Base-by-base conservation (phyloP, 1,139 yeast species). In the Taphrina confusa region DNA sequence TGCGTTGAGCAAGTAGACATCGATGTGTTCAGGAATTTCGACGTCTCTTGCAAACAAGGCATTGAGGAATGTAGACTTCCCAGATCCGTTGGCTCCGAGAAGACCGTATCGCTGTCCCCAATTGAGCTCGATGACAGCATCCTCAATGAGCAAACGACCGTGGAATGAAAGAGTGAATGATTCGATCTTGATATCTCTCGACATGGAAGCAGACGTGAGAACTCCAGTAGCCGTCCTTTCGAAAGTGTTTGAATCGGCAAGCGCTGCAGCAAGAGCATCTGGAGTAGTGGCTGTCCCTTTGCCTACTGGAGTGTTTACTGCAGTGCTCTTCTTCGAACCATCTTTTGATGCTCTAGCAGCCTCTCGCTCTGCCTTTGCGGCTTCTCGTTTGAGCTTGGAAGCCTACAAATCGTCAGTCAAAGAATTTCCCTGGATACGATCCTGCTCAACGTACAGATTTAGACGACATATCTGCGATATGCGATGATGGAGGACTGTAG, bases 151-250 rank as follows among this genome's bases (percentile, higher is more conserved):
- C 62, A 92, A 97, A 73, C 91, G 92, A 78, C 99, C 99, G 76
- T 92, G 98, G 84, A 92, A 92, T 27, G 62, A 60, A 11, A 62
- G 59, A 4, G 63, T 57, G 49, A 45, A 62, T 14, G 57, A 51
- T 46, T 62, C 55, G 69, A 92, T 74, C 77, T 94, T 94, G 72
- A 92, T 78, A 83, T 92, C 99, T 76, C 97, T 84, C 27, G 97
- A 90, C 22, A 97, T 91, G 45, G 74, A 80, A 73, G 92, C 79
- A 57, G 96, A 88, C 65, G 86, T 92, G 73, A 92, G 79, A 61
- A 94, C 98, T 80, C 98, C 99, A 46, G 98, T 92, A 68, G 94
- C 87, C 66, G 92, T 98, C 80, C 98, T 88, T 75, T 92, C 99
- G 44, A 61, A 61, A 14, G 50, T 55, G 28, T 57, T 56, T 22